These are phyloP conservation scores for Ophiocordyceps camponoti-saundersi DNA, from an alignment of 2,329 filamentous ascomycete genomes.

Conservation along the genomic window DNA sequence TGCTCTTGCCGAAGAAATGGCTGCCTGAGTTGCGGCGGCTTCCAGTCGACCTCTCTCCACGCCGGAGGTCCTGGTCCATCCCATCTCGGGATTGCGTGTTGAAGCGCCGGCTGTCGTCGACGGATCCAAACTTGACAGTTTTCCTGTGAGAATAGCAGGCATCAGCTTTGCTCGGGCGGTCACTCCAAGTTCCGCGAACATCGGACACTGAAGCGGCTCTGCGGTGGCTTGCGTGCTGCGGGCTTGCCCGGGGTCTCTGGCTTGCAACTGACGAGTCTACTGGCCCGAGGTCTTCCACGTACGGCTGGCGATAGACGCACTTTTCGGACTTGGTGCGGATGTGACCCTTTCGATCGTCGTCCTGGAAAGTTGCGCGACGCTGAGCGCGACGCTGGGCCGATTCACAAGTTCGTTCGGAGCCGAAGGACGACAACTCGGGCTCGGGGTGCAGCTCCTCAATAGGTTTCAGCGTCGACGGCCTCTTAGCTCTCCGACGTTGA, in stretches of 20 bases:
- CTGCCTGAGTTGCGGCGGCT: background rate
- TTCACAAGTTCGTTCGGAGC: constrained; percentile 8
- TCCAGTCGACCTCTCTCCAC: background rate
- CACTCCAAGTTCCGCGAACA: background rate
- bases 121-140: constrained; percentile 10
- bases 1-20: background rate
- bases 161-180: constrained; percentile 2
- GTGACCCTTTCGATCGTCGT: background rate
- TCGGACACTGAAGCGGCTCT: background rate
- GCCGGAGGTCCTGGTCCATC: background rate
- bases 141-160: constrained; percentile 8
- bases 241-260: background rate
- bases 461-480: background rate
- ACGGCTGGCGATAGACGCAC: constrained; percentile 4
- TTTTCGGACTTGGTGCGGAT: background rate
- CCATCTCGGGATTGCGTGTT: constrained; percentile 1
- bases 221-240: background rate
- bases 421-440: constrained; percentile 4
- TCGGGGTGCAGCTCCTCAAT: background rate
- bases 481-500: background rate
- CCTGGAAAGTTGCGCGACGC: constrained; percentile 5
- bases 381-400: constrained; percentile 13
- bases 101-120: constrained; percentile 6
- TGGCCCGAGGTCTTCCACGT: constrained; percentile 4
- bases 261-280: background rate